Evolutionary conservation across 1,284 basidiomycete species (phyloP), one percentile per base, ranked within the genome.

Genomic region (Gastroboletus turbinatus): DNA sequence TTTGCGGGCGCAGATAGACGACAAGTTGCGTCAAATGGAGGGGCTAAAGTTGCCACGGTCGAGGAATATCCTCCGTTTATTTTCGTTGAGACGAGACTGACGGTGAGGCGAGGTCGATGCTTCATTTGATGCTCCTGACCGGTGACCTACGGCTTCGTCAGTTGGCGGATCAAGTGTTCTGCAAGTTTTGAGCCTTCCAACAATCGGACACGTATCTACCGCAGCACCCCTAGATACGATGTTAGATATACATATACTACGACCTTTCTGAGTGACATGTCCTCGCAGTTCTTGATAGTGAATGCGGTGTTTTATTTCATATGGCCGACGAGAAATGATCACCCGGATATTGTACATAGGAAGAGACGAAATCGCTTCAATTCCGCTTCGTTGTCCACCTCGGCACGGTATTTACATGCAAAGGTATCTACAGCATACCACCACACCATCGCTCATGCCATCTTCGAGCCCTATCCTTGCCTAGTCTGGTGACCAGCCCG

Each of bases 11-110:
- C 46, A 57, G n/a, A 47, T 63, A 23, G 58, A 63, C 7, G 29
- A 52, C n/a, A 49, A 8, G 32, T 19, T 58, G 8, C 48, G 35
- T 17, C 58, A 63, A 27, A 55, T 63, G 63, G 39, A 57, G 10
- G 33, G 49, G 30, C 32, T 63, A 13, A 65, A 47, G 35, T 11
- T 61, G 21, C 17, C 62, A 1, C 19, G 36, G 49, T 25, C 44
- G 5, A 45, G 17, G 40, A 8, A 16, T 11, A 1, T 61, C 21
- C 11, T 5, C 5, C 60, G 60, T 19, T 38, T 50, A 25, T 19
- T 55, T 25, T 4, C 10, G 5, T 23, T 47, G 14, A 50, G 21
- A 32, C 16, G 29, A 39, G 19, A 32, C 1, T 45, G 29, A 46
- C 6, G 29, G 57, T 59, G 44, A 42, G 49, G 17, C 5, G 25